Base-by-base conservation (phyloP, 1,139 yeast species). In the Taphrina sp. region DNA sequence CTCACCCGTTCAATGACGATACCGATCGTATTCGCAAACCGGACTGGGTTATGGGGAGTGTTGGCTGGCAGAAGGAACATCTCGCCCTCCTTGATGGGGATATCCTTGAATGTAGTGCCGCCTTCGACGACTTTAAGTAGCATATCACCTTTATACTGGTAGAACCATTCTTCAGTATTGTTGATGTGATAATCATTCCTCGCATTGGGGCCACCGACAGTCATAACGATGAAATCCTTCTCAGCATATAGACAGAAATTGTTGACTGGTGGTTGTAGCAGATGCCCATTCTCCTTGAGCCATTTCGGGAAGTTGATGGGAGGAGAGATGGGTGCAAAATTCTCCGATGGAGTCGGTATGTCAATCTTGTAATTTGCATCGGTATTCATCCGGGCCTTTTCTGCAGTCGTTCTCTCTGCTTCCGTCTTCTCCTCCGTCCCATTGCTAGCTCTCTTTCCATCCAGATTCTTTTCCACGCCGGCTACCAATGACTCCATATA, bases 1-100 rank as follows among this genome's bases (percentile, higher is more conserved):
- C 96, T 76, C 66, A 88, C 95, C 69, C 89, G 96, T 66, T 90
- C 97, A n/a, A 90, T 86, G 4, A 90, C 97, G 47, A 90, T 73
- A 0, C 97, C 97, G 28, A 90, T 82, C 0, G 96, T 88, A 64
- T 89, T 74, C 7, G 83, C 85, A 68, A 80, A 90, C 63, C 97
- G 75, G 16, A 87, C 92, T 1, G 97, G 96, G 63, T 84, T 86
- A 68, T 90, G 96, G 1, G 97, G 97, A 2, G 79, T 77, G 66
- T 87, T 86, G 0, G 84, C 83, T 14, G 95, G 95, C 33, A 90
- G 76, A 61, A 90, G 72, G 66, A 87, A 90, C 28, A 95, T 83
- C 64, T 87, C 95, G 12, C 95, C 95, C 66, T 90, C 96, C 41
- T 77, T 74, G 57, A 90, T 89, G 3, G 78, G 73, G 31, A 90